These are phyloP conservation scores for Yamadazyma conglobata DNA, from an alignment of 1,139 yeast genomes.

Conservation along the genomic window DNA sequence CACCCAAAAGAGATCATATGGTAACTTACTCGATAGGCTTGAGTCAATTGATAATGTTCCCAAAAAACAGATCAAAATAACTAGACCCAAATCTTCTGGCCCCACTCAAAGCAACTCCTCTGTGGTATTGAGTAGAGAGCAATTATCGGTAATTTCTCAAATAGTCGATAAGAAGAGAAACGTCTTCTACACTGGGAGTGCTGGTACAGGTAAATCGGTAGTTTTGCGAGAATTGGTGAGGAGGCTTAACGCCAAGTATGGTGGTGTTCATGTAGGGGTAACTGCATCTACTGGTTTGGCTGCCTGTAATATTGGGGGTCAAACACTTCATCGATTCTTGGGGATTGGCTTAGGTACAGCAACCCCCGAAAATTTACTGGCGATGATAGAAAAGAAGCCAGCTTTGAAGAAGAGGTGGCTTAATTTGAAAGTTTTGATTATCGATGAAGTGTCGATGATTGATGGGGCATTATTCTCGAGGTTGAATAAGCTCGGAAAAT, in stretches of 20 bases:
- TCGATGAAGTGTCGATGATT: conserved; percentile 85
- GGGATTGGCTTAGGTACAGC: conserved; percentile 74
- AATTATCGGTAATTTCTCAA: conserved; percentile 59
- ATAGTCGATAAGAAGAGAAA: conserved; percentile 54
- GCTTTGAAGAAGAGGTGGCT: conserved; percentile 54
- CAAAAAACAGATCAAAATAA: conserved; percentile 2
- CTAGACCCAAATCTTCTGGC: conserved; percentile 1
- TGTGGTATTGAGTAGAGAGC: conserved; percentile 51
- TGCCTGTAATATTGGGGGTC: conserved; percentile 83
- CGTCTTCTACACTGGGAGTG: conserved; percentile 75
- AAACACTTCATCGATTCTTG: conserved; percentile 72
- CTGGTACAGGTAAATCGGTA: conserved; percentile 85
- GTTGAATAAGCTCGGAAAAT: conserved; percentile 57
- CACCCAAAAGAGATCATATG: conserved; percentile 5
- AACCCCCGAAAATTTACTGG: conserved; percentile 38
- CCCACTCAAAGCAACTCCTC: neutral
- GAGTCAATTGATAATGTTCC: conserved; percentile 3
- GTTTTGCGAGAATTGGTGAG: conserved; percentile 59
- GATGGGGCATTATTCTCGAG: conserved; percentile 66
- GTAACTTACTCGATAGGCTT: conserved; percentile 9
- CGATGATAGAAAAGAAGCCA: conserved; percentile 44
- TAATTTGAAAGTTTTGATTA: conserved; percentile 56
- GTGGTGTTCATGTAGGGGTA: conserved; percentile 58
- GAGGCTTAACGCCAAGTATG: conserved; percentile 33
- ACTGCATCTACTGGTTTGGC: conserved; percentile 94